Base-by-base conservation (phyloP, 2,329 filamentous ascomycete genomes). In the Pyricularia sp. region DNA sequence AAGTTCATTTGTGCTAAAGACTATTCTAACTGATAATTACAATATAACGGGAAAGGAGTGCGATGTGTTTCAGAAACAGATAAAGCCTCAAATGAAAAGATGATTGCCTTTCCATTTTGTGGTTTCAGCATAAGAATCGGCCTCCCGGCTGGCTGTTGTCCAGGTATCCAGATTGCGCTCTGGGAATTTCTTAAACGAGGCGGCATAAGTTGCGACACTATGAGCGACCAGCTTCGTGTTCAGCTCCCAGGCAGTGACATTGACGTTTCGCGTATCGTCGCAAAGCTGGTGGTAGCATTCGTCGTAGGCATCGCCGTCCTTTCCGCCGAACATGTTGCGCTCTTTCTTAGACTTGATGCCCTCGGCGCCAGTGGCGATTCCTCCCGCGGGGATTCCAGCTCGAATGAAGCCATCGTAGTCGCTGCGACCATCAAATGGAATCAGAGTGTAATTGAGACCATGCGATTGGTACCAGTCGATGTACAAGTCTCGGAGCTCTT, bases 401-500 rank as follows among this genome's bases (percentile, higher is more conserved):
- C 86, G 83, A 74, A 93, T 90, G 80, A 94, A 94, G 1, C 87
- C 89, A 67, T 89, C 90, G 73, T 94, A 94, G 78, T 95, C 92
- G 71, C 89, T 92, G 70, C 92, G 88, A 7, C 92, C 92, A 73
- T 93, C 90, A 72, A 95, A 94, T 2, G 87, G 85, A 31, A 91
- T 91, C 69, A 90, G 87, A 0, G 87, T 90, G 76, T 88, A 89
- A 77, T 88, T 88, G 69, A 88, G 82, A 1, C 83, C 88, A 26
- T 88, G 82, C 1, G 81, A 78, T 70, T 83, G 78, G 79, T 90
- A 93, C 83, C 86, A 93, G 66, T 88, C 81, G 25, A 88, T 81
- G 76, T 92, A 93, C 50, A 92, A 80, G 70, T 89, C 80, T 70
- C 89, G 85, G 69, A 92, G 82, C 76, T 92, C 84, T 71, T 89